Evolutionary conservation across 371 early-diverging fungal genomes (phyloP).

Genomic region (Actinomortierella ambigua): DNA sequence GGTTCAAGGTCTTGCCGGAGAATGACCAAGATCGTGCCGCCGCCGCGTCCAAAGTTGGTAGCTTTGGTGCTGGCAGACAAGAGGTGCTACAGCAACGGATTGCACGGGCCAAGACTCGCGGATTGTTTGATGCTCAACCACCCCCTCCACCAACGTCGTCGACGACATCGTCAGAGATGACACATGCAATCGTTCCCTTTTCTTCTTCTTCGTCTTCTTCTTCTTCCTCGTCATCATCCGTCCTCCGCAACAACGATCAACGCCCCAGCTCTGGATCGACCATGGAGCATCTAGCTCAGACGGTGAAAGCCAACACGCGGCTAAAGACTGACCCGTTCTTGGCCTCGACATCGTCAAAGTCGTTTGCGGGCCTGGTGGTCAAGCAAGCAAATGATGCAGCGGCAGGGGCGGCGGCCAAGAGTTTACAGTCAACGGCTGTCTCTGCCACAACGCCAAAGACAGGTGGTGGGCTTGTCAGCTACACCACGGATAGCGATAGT

Average conservation of each 20-base stretch:
- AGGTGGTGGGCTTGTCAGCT: too few relatives aligned
- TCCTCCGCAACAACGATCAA: constrained; percentile 33
- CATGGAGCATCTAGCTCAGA: constrained; percentile 25
- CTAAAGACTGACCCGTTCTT: constrained; percentile 60
- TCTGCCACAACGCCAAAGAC: too few relatives aligned
- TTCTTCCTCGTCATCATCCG: constrained; percentile 43
- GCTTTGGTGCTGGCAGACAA: constrained; percentile 21
- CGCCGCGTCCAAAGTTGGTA: constrained; percentile 15
- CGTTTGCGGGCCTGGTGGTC: too few relatives aligned
- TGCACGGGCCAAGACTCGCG: constrained; percentile 25
- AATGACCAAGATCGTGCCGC: constrained; percentile 16
- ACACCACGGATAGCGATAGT: too few relatives aligned
- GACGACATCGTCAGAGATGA: constrained; percentile 15
- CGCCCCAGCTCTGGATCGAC: not conserved
- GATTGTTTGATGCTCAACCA: constrained; percentile 11
- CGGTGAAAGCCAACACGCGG: constrained; percentile 47
- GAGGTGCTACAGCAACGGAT: constrained; percentile 15
- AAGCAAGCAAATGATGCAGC: too few relatives aligned
- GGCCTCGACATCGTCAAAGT: not conserved
- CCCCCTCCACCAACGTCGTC: not conserved
- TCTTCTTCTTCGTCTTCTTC: too few relatives aligned
- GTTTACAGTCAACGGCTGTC: too few relatives aligned
- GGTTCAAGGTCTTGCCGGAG: constrained; percentile 35
- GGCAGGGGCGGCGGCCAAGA: too few relatives aligned
- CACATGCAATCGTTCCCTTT: too few relatives aligned